These are phyloP conservation scores for Bryoerythrophyllum caledonicum DNA, from an alignment of 225 moss, liverwort and hornwort species.

Conservation along the genomic window DNA sequence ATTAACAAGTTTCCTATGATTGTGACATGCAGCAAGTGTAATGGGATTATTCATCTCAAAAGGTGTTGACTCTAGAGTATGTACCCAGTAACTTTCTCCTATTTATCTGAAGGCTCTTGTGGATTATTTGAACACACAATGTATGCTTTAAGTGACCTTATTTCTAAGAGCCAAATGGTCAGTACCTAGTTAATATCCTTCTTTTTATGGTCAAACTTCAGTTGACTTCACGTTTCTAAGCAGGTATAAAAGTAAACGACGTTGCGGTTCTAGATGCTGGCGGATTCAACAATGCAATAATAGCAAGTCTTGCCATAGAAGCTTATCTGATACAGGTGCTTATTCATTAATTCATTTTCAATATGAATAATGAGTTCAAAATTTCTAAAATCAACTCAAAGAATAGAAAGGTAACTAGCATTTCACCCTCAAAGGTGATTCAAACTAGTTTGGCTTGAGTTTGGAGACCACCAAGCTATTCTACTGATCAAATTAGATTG, in stretches of 20 bases:
- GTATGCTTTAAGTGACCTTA: conserved; percentile 1
- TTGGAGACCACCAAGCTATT: too few species aligned
- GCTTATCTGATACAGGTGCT: conserved; percentile 95
- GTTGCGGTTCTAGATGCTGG: conserved; percentile 65
- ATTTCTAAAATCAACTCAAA: too few species aligned
- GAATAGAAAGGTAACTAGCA: too few species aligned
- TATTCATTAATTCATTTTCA: too few species aligned
- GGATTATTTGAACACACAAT: neutral
- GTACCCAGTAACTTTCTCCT: conserved; percentile 62
- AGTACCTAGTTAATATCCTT: neutral
- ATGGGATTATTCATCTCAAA: conserved; percentile 84
- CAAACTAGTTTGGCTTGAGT: too few species aligned
- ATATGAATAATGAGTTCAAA: too few species aligned
- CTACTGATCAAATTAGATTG: too few species aligned
- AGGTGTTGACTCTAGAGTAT: conserved; percentile 96
- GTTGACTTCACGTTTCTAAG: conserved; percentile 9
- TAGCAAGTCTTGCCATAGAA: conserved; percentile 90
- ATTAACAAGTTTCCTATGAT: conserved; percentile 8
- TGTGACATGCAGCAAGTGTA: conserved; percentile 75
- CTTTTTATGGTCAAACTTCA: neutral
- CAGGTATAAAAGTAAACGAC: conserved; percentile 95
- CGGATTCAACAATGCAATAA: conserved; percentile 65
- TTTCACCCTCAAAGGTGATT: too few species aligned
- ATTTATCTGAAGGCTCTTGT: neutral
- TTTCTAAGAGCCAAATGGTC: neutral